Base-by-base conservation (phyloP, 176 grass and related monocot species). In the Lolium rigidum region DNA sequence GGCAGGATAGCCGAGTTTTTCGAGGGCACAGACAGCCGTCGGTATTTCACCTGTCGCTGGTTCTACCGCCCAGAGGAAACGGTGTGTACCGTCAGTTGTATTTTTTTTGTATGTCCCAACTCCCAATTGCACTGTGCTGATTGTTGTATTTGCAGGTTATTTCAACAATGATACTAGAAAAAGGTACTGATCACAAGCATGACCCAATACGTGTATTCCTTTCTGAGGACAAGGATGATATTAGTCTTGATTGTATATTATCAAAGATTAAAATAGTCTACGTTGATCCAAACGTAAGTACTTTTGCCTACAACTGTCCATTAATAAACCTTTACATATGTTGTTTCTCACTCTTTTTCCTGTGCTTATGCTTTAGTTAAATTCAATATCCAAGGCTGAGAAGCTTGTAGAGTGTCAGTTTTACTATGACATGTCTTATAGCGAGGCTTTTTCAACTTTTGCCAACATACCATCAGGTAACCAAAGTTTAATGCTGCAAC, bases 371-470 rank as follows among this genome's bases (percentile, higher is more conserved):
- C 41, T 49, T 59, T 70, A 95, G 95, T 84, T 89, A 39, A 84
- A 95, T 80, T 35, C 49, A 74, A 61, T 47, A 58, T 86, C 78
- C 0, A 95, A 94, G 68, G 31, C 74, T 73, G 77, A 80, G 26
- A 1, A 70, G 5, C 81, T 89, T 67, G 69, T 90, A n/a, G 7
- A 88, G 18, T 90, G 88, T 41, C 74, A 92, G 5, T 46, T 89
- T 12, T 95, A 98, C 21, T 98, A 94, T 62, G 88, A 98, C 25
- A 98, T 98, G 93, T 95, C 95, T 0, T 98, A 95, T 48, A 56
- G 78, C 0, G 83, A 94, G 17, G 81, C 88, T 1, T 94, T 95
- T 82, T 94, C 91, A 1, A 89, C 91, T 22, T 98, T 98, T 69
- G 78, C 86, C 0, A 98, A 98, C 80, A 86, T 98, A 61, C 52